These are phyloP conservation scores for Tremella yokohamensis DNA, from an alignment of 768 basidiomycete genomes.

Conservation along the genomic window DNA sequence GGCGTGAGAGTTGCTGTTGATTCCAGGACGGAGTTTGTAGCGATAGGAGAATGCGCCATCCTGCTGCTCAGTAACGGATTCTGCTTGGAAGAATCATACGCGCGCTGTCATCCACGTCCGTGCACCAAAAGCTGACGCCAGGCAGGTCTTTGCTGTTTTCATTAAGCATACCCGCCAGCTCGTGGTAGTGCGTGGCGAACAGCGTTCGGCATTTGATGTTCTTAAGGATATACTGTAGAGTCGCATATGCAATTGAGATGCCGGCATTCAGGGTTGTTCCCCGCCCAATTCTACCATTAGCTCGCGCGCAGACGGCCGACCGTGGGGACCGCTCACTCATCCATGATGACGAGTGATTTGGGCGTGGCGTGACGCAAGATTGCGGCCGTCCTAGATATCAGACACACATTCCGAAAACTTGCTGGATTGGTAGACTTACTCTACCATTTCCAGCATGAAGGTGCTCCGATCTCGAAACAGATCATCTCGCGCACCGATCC, in stretches of 20 bases:
- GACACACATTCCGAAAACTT: slow-evolving; percentile 8
- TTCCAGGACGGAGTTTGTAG: slow-evolving; percentile 72
- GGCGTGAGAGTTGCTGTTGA: slow-evolving; percentile 84
- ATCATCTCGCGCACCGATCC: slow-evolving; percentile 92
- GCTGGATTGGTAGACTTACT: slow-evolving; percentile 38
- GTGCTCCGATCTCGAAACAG: slow-evolving; percentile 88
- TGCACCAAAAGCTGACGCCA: slow-evolving; percentile 80
- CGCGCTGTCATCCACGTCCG: slow-evolving; percentile 77
- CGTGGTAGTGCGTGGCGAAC: slow-evolving; percentile 99
- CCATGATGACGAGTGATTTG: slow-evolving; percentile 94
- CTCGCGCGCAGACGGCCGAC: too few species aligned
- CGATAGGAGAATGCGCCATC: slow-evolving; percentile 77
- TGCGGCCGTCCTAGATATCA: slow-evolving; percentile 68
- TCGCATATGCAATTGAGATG: slow-evolving; percentile 86
- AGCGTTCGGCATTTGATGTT: slow-evolving; percentile 75
- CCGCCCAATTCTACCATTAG: slow-evolving; percentile 63
- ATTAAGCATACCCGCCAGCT: slow-evolving; percentile 73
- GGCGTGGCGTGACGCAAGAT: slow-evolving; percentile 80
- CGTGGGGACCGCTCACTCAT: slow-evolving; percentile 60
- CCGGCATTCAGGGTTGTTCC: slow-evolving; percentile 92
- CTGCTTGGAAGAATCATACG: slow-evolving; percentile 34
- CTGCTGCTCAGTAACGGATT: slow-evolving; percentile 51
- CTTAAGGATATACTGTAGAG: slow-evolving; percentile 72
- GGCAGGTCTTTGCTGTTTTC: slow-evolving; percentile 46
- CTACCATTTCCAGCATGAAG: slow-evolving; percentile 66